Conservation (phyloP, 495 filamentous ascomycete species). For the Penicillium egyptiacum region DNA sequence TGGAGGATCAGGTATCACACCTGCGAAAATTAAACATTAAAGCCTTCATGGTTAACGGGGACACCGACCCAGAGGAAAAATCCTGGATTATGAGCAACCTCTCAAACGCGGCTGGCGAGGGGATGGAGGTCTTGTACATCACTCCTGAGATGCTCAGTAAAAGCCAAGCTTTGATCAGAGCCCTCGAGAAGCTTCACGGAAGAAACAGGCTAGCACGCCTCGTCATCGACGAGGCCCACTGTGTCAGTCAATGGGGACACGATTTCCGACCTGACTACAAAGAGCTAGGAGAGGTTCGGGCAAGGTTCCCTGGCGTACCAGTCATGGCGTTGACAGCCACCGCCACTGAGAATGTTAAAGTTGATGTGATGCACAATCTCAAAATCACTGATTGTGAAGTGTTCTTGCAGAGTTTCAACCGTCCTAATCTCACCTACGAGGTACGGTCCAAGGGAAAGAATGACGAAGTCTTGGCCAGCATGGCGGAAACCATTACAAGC, state of each 20-base stretch:
- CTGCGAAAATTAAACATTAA: constrained; percentile 70
- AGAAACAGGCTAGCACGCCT: constrained; percentile 76
- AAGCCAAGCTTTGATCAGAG: constrained; percentile 60
- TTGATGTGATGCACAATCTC: constrained; percentile 87
- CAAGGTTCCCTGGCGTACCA: constrained; percentile 71
- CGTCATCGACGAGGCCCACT: constrained; percentile 97
- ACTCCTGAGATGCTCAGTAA: constrained; percentile 96
- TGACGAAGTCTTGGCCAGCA: constrained; percentile 59
- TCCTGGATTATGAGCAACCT: constrained; percentile 60
- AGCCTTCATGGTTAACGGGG: constrained; percentile 77
- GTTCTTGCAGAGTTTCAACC: constrained; percentile 91
- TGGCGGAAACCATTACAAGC: constrained; percentile 68
- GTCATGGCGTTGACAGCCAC: constrained; percentile 95
- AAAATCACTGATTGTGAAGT: constrained; percentile 71
- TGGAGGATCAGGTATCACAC: constrained; percentile 93
- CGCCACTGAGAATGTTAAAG: constrained; percentile 86
- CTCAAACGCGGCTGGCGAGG: constrained; percentile 60
- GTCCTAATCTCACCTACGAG: constrained; percentile 86
- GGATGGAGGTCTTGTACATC: constrained; percentile 84
- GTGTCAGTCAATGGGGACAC: constrained; percentile 98
- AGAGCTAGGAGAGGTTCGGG: constrained; percentile 68
- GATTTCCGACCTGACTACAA: constrained; percentile 99
- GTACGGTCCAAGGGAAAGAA: constrained; percentile 60
- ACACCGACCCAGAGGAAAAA: constrained; percentile 56
- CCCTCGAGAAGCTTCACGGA: constrained; percentile 60